Evolutionary conservation across 225 moss, liverwort and hornwort genomes (phyloP).

Genomic region (Lunularia cruciata): DNA sequence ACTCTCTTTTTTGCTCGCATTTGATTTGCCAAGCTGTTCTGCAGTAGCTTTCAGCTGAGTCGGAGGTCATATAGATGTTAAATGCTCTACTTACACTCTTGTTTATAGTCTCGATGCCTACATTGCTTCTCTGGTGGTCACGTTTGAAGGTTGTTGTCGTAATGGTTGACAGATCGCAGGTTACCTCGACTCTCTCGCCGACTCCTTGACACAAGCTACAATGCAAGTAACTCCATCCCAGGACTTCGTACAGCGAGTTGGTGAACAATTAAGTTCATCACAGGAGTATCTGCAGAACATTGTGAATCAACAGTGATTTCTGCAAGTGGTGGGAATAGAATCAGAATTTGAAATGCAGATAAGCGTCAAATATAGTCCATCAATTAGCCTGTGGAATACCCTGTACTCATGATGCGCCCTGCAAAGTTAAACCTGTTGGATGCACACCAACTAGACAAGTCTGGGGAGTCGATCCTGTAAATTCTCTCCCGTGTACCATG

Average conservation of each 20-base stretch:
- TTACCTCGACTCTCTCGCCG: constrained; percentile 31
- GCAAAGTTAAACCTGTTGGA: no score
- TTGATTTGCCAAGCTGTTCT: not conserved
- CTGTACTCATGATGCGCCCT: no score
- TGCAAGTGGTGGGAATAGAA: no score
- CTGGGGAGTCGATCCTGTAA: no score
- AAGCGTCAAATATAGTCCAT: no score
- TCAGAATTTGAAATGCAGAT: no score
- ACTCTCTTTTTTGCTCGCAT: not conserved
- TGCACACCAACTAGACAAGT: no score
- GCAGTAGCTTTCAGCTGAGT: not conserved
- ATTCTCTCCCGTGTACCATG: not conserved
- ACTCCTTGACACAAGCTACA: constrained; percentile 23
- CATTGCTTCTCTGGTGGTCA: not conserved
- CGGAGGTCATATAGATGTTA: no score
- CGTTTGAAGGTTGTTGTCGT: not conserved
- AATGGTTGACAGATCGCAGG: constrained; percentile 29
- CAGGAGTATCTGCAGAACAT: not conserved
- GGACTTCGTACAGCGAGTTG: constrained; percentile 2
- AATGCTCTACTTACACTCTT: not conserved
- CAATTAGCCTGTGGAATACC: no score
- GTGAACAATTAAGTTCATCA: not conserved
- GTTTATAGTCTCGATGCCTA: not conserved
- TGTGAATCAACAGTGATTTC: not conserved
- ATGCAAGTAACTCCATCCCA: constrained; percentile 7